Base-by-base conservation (phyloP, 805 yeast species). In the Ogataea sp. region DNA sequence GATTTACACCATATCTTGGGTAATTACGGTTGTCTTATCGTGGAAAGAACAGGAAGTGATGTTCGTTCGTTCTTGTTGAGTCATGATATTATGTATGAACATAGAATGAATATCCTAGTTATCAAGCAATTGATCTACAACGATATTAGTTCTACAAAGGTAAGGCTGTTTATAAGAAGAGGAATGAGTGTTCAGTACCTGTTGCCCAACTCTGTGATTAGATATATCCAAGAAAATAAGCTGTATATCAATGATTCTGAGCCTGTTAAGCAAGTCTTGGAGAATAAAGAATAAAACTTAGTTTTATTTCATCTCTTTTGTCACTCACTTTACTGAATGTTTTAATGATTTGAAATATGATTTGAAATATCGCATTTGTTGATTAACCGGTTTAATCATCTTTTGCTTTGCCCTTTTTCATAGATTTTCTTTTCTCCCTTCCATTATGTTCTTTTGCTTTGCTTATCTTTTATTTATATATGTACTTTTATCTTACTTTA, bases 1-100 rank as follows among this genome's bases (percentile, higher is more conserved):
- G 98, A 93, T 61, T 69, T 93, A 52, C 95, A 88, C 53, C 98
- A 93, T 58, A 93, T 93, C 35, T 70, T 93, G 49, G 98, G 98
- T 21, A 81, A 84, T 45, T 93, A 93, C 61, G 98, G 98, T 3
- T 93, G 98, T 65, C 67, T 93, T 45, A 93, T 93, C 37, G 96
- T 93, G 18, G 98, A 93, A 67, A 73, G 98, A 50, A 90, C 98
- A 0, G 98, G 98, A 6, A 72, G 93, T 9, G 98, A 93, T 62
- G 98, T 93, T 38, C 75, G 98, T 53, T 79, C 88, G 29, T 93
- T 93, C 70, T 64, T 93, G 53, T 68, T 93, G 45, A 79, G 93
- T 38, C 98, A 93, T 63, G 98, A 93, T 59, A 83, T 93, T 53
- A 88, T 93, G 96, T 93, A 89, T 59, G 96, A 90, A 63, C 97